phyloP scores from a whole-genome alignment of 257 asterid genomes.

The Cynanchum wilfordii region DNA sequence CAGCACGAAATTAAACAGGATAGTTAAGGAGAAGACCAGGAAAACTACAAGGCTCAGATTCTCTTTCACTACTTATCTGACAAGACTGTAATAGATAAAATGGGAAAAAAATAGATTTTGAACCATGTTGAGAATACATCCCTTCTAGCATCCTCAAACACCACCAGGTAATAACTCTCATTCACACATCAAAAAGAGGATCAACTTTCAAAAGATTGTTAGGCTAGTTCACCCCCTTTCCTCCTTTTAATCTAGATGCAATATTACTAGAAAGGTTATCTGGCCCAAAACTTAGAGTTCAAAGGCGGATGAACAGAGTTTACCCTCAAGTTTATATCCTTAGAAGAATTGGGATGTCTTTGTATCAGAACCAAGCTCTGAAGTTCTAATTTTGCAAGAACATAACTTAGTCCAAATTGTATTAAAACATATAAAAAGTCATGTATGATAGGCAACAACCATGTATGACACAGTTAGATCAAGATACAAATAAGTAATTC shows the following conservation, averaged over 20 bases:
- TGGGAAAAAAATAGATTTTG: neutral
- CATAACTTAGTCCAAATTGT: neutral
- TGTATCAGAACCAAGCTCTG: neutral
- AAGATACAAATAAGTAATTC: neutral
- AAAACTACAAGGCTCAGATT: neutral
- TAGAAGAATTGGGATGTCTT: neutral
- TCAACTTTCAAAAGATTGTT: neutral
- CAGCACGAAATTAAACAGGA: neutral
- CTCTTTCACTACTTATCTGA: neutral
- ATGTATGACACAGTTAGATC: neutral
- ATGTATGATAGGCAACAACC: neutral
- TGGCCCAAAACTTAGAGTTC: neutral
- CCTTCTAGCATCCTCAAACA: neutral
- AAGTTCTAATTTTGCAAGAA: neutral
- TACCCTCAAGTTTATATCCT: neutral
- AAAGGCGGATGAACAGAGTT: neutral
- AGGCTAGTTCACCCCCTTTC: neutral
- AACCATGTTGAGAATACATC: neutral
- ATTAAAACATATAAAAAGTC: neutral
- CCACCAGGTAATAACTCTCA: neutral
- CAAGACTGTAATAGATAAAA: neutral
- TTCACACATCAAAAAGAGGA: neutral
- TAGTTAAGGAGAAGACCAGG: neutral
- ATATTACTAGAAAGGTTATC: neutral
- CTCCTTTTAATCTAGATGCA: neutral